Conservation (phyloP, 2,329 filamentous ascomycete species). For the Aspergillus sp. region DNA sequence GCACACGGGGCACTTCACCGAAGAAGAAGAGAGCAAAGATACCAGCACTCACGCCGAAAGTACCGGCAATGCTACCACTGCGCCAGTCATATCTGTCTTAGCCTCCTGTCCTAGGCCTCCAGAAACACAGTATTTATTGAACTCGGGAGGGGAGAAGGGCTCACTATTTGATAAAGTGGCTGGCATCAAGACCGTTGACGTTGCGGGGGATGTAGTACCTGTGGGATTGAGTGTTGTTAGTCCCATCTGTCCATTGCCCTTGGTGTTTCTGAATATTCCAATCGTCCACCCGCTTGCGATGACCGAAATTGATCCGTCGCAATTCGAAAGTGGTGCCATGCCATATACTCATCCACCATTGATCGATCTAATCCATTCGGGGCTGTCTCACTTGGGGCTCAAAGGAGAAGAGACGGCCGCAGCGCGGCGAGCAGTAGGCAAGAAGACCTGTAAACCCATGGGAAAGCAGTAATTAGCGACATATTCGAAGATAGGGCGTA, state of each 20-base stretch:
- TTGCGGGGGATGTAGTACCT: constrained; percentile 45
- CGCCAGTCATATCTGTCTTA: too few species aligned
- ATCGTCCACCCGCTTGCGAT: constrained; percentile 12
- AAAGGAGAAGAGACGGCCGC: constrained; percentile 44
- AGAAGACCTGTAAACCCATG: constrained; percentile 19
- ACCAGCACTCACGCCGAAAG: constrained; percentile 51
- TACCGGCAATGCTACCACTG: constrained; percentile 40
- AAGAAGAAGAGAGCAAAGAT: constrained; percentile 58
- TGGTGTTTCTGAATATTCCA: neutral
- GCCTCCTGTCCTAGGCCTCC: too few species aligned
- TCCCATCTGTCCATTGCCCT: neutral
- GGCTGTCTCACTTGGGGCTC: constrained; percentile 47
- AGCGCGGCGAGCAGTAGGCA: constrained; percentile 28
- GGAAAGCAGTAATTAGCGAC: constrained; percentile 12
- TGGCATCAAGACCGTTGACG: constrained; percentile 44
- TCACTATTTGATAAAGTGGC: constrained; percentile 39
- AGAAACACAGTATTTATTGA: too few species aligned
- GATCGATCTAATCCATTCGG: neutral
- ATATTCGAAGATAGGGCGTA: neutral
- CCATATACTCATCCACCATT: neutral
- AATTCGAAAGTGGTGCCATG: neutral
- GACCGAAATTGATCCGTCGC: neutral
- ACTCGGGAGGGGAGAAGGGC: constrained; percentile 15
- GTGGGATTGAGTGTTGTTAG: neutral
- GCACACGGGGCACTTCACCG: constrained; percentile 54